Base-by-base conservation (phyloP, 2,329 filamentous ascomycete species). In the Ophiostoma perfectum region DNA sequence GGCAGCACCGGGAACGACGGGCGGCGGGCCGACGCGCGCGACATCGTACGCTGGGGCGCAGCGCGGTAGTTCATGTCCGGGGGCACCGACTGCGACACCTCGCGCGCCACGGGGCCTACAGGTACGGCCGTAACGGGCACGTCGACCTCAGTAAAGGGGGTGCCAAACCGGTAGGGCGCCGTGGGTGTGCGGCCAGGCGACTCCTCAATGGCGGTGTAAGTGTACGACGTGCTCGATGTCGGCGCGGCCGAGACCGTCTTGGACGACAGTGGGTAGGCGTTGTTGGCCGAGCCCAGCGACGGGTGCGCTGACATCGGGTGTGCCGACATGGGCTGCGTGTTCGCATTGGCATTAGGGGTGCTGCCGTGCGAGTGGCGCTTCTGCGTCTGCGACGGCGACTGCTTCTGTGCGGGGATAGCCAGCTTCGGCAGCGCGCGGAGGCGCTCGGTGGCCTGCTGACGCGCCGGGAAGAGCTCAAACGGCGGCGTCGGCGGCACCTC, bases 91-190 rank as follows among this genome's bases (percentile, higher is more conserved):
- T 97, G 92, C 39, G 92, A 96, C 64, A 84, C 82, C 75, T 95
- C 90, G 66, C 94, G 90, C 62, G 89, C 84, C 44, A 96, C 82
- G 6, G 91, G 91, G 0, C 89, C 91, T 16, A 87, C 74, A 0
- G 87, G 86, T 60, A 93, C 82, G 2, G 89, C 85, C 0, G 91
- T 95, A 70, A 96, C 80, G 0, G 94, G 93, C 12, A 93, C 88
- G 76, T 97, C 94, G 83, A 94, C 89, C 75, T 96, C 93, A 2
- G 93, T 96, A 77, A 93, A 91, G 16, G 93, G 93, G 0, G 92
- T 96, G n/a, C 87, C 89, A 72, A 92, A 89, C 67, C 91, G 88
- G 79, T 93, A 93, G 58, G 89, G 81, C 27, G 82, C 85, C 65
- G 83, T 81, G 0, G 84, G 82, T 3, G 89, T 42, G 8, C 66